Base-by-base conservation (phyloP, 345 rosid species). In the Microcos paniculata region DNA sequence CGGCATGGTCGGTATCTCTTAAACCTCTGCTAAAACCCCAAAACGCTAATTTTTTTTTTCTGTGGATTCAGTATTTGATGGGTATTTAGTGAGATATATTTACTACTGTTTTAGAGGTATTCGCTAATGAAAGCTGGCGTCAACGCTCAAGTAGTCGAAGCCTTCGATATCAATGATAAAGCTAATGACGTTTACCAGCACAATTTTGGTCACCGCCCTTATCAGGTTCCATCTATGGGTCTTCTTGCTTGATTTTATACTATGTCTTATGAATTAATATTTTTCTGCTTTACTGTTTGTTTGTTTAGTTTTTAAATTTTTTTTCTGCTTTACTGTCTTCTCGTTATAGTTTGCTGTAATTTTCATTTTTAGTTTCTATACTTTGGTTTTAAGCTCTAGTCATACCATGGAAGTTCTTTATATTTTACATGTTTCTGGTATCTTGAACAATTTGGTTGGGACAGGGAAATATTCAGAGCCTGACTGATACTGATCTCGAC, bases 111-210 rank as follows among this genome's bases (percentile, higher is more conserved):
- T 45, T 74, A 92, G 98, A 93, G 94, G 80, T 93, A 93, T 77
- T 91, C 99, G 28, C 81, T 93, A 35, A 73, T 70, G 70, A 86
- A 89, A 66, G 88, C 94, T 8, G 88, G 84, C 28, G 87, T 93
- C 45, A 81, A 80, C 21, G 88, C 91, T 8, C 78, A 85, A 62
- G 85, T 91, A 7, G 87, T 87, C 56, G 97, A 91, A 85, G 97
- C 97, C 6, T 93, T 95, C 73, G 99, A 95, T 77, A 91, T 95
- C 49, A 95, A 93, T 70, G 91, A 95, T 85, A 82, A 71, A 52
- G 97, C 99, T 21, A 95, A 93, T 77, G 99, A 95, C 78, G 98
- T 89, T 42, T 95, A 95, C 71, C 82, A 91, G 84, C 90, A 85
- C 83, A 95, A 93, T 74, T 93, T 95, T 66, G 90, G 92, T 6